These are phyloP conservation scores for Symbiodinium pilosum DNA, from an alignment of 73 alveolate genomes.

Conservation along the genomic window DNA sequence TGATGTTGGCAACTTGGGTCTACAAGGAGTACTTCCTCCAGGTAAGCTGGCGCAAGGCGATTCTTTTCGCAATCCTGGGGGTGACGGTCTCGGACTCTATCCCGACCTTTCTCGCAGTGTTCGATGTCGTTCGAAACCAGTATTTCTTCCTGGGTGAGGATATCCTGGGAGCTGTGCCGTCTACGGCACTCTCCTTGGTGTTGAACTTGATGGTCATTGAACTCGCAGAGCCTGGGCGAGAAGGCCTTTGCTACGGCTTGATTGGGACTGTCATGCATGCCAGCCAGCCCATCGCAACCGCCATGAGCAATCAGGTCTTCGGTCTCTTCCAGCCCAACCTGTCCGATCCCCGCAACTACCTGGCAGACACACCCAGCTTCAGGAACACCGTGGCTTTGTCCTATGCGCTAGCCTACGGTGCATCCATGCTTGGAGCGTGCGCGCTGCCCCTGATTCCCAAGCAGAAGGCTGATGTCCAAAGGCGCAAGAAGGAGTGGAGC, in stretches of 20 bases:
- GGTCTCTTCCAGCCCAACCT: slow-evolving; percentile 33
- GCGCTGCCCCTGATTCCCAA: slow-evolving; percentile 19
- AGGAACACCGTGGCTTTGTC: slow-evolving; percentile 67
- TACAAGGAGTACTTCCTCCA: slow-evolving; percentile 75
- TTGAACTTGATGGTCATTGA: slow-evolving; percentile 33
- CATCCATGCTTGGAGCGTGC: slow-evolving; percentile 11
- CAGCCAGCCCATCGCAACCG: slow-evolving; percentile 53
- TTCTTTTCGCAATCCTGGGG: not conserved
- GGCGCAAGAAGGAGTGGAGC: not conserved
- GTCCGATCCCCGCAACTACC: slow-evolving; percentile 47
- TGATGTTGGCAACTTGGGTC: slow-evolving; percentile 44
- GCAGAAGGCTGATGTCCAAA: not conserved
- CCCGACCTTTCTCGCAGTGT: not conserved
- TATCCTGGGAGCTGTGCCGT: slow-evolving; percentile 43
- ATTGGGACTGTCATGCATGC: slow-evolving; percentile 59
- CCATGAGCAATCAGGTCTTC: slow-evolving; percentile 59
- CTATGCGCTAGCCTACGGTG: slow-evolving; percentile 22
- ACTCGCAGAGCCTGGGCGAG: slow-evolving; percentile 66
- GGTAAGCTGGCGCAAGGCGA: slow-evolving; percentile 25
- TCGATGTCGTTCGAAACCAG: slow-evolving; percentile 36
- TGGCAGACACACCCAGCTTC: slow-evolving; percentile 50
- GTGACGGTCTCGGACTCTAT: not conserved
- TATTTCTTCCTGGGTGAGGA: slow-evolving; percentile 83
- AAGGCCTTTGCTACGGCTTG: slow-evolving; percentile 53
- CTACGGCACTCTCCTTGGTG: slow-evolving; percentile 47